A percentile compares a stretch with the other conserved stretches of the same genome.
phyloP scores from a whole-genome alignment of 2,329 filamentous ascomycete genomes.

The Colletotrichum salicis region DNA sequence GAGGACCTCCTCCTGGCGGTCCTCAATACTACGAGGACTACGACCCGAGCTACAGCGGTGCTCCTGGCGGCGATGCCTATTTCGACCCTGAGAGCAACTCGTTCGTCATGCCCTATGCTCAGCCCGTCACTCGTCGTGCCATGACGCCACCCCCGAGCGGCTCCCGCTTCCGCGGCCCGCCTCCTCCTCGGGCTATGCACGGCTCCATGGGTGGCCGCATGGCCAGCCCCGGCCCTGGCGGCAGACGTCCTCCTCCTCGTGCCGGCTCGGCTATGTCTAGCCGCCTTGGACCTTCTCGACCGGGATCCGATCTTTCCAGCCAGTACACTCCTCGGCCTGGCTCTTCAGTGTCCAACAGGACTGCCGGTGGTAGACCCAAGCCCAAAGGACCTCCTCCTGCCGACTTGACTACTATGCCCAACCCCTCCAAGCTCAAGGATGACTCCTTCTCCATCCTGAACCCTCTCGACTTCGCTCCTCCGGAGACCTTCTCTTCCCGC shows the following conservation, averaged over 20 bases:
- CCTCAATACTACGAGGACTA: constrained; percentile 79
- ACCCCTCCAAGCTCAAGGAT: constrained; percentile 84
- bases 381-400: constrained; percentile 74
- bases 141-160: constrained; percentile 90
- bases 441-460: constrained; percentile 77
- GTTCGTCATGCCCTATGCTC: constrained; percentile 84
- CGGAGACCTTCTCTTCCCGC: constrained; percentile 72
- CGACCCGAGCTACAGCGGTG: constrained; percentile 73
- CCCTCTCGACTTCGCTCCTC: constrained; percentile 88
- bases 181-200: constrained; percentile 53
- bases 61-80: constrained; percentile 60
- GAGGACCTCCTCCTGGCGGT: constrained; percentile 35
- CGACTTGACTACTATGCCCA: constrained; percentile 80
- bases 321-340: constrained; percentile 65
- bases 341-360: constrained; percentile 69
- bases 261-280: constrained; percentile 53
- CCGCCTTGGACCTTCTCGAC: constrained; percentile 45
- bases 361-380: constrained; percentile 48
- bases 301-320: constrained; percentile 46
- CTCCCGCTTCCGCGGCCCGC: constrained; percentile 54
- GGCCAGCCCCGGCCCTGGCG: constrained; percentile 58
- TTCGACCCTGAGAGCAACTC: constrained; percentile 75
- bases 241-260: constrained; percentile 53
- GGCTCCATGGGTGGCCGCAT: constrained; percentile 59
- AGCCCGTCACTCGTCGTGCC: constrained; percentile 86